Evolutionary conservation across 2,329 filamentous ascomycete species (phyloP).

Genomic region (Raffaelea arxii): DNA sequence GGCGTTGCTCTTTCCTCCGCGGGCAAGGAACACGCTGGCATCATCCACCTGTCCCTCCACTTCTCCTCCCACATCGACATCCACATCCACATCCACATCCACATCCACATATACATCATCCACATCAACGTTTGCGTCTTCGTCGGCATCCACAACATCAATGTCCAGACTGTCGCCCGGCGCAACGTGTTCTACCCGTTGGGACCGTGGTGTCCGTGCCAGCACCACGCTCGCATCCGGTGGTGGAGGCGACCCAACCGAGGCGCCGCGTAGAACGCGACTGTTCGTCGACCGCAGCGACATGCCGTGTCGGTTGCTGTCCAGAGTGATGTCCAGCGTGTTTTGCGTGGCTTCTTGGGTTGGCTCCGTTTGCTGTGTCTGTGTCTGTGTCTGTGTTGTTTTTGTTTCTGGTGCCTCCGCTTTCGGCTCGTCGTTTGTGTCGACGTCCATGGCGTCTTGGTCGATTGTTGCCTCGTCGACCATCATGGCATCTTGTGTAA

Average conservation of each 20-base stretch:
- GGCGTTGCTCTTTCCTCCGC: too few species aligned
- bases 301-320: conserved; percentile 8
- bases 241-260: not conserved
- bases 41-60: not conserved
- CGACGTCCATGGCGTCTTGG: conserved; percentile 10
- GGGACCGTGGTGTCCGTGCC: conserved; percentile 13
- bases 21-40: conserved; percentile 6
- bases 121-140: conserved; percentile 3
- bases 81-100: too few species aligned
- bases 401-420: not conserved
- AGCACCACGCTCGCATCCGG: conserved; percentile 18
- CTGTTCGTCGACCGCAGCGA: conserved; percentile 8
- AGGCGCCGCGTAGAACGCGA: not conserved
- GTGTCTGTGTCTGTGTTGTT: not conserved
- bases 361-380: not conserved
- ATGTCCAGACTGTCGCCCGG: conserved; percentile 2
- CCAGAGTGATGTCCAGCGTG: not conserved
- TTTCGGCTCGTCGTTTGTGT: conserved; percentile 7
- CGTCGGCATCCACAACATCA: not conserved
- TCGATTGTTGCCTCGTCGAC: conserved; percentile 4
- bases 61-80: conserved; percentile 10
- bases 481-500: not conserved
- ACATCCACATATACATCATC: not conserved
- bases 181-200: too few species aligned
- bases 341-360: not conserved